These are phyloP conservation scores for Ogataea henricii DNA, from an alignment of 805 yeast species.

Conservation along the genomic window DNA sequence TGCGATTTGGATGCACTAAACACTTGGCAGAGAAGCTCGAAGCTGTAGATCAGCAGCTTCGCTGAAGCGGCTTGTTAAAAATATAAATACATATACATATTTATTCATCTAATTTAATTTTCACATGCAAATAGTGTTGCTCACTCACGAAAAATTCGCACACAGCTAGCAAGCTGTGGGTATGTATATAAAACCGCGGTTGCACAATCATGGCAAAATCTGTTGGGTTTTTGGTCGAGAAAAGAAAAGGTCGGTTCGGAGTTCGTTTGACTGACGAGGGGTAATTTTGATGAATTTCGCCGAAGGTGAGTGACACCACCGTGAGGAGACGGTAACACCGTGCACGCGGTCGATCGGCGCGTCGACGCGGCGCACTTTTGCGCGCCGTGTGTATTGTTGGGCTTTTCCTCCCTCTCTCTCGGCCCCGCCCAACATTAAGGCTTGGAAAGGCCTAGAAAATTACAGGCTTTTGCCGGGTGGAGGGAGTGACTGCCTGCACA, in stretches of 20 bases:
- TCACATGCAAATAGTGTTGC: neutral
- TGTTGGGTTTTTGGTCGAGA: no score
- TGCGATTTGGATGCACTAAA: conserved; percentile 62
- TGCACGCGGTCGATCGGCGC: neutral
- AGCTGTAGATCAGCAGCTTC: conserved; percentile 45
- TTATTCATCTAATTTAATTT: neutral
- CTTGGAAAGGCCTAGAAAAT: neutral
- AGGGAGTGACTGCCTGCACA: no score
- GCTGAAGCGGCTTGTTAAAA: conserved; percentile 1
- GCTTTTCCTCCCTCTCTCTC: neutral
- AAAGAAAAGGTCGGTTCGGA: no score
- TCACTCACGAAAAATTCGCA: no score
- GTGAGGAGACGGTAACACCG: no score
- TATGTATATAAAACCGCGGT: no score
- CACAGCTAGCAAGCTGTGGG: no score
- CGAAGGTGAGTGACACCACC: no score
- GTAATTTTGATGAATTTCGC: no score
- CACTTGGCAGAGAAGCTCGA: conserved; percentile 63
- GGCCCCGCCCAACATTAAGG: neutral
- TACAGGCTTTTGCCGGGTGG: neutral
- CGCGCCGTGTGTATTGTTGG: neutral
- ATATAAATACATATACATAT: no score
- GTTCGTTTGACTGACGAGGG: no score
- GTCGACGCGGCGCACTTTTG: neutral
- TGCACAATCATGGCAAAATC: no score